These are phyloP conservation scores for Trichophaea hybrida DNA, from an alignment of 2,329 filamentous ascomycete species.

Conservation along the genomic window DNA sequence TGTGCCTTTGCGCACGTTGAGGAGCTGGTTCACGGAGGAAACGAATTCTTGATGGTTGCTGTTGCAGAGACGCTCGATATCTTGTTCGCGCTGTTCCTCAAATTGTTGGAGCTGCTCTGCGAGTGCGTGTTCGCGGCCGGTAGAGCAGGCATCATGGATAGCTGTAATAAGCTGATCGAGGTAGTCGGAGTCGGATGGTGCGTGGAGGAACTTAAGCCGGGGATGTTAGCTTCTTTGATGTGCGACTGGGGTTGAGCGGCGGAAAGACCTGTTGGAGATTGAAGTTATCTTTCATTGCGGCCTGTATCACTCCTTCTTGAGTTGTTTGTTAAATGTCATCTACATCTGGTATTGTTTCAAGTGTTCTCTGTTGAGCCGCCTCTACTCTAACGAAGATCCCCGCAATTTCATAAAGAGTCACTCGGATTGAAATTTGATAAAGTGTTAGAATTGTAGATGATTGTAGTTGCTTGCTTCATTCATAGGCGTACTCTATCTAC, in stretches of 20 bases:
- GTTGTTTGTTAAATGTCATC: background rate
- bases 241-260: background rate
- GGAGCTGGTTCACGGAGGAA: constrained; percentile 82
- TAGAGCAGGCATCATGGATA: constrained; percentile 72
- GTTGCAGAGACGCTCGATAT: constrained; percentile 88
- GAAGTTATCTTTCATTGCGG: constrained; percentile 6
- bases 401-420: background rate
- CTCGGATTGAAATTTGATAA: background rate
- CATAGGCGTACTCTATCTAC: too few relatives aligned
- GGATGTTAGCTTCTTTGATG: background rate
- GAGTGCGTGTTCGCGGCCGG: constrained; percentile 57
- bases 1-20: constrained; percentile 79
- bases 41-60: constrained; percentile 96
- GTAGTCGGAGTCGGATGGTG: constrained; percentile 82
- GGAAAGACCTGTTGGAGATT: constrained; percentile 1
- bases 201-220: constrained; percentile 65
- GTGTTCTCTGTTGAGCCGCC: background rate
- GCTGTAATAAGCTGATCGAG: constrained; percentile 90
- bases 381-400: background rate
- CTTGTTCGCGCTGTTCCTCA: constrained; percentile 69
- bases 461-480: too few relatives aligned
- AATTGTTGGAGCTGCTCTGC: constrained; percentile 68
- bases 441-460: too few relatives aligned
- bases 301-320: background rate
- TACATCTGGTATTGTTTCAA: background rate